Evolutionary conservation across 1,139 yeast genomes (phyloP), one percentile per base, ranked within the genome.

Genomic region (Suhomyces yuchorum): DNA sequence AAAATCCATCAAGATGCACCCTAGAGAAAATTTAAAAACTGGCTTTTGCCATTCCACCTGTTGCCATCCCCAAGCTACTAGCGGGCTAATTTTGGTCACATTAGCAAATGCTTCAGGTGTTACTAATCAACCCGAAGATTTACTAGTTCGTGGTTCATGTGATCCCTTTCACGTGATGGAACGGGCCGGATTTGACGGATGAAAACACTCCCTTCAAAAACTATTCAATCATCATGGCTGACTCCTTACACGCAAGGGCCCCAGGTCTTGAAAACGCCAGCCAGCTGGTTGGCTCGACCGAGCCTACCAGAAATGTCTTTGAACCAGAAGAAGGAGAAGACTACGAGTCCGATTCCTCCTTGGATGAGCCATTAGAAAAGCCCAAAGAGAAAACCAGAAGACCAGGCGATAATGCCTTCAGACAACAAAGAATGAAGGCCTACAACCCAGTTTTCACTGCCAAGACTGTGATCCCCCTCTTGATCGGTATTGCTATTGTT

Each of bases 391-490:
- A 76, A 60, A 68, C 75, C 36, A 73, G 78, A 56, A 77, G 77
- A 60, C 89, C 89, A 11, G 74, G 75, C 6, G 77, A 78, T 51
- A 84, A 80, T 61, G 81, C 81, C 18, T 87, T 87, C 61, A 80
- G 89, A 44, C 95, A 83, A 56, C 88, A 83, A 57, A 66, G 79
- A 49, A 63, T 83, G 43, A 75, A 71, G 44, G 82, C 87, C 1
- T 66, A 77, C 51, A 75, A 73, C 62, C 98, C 98, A 1, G 93
- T 93, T 46, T 77, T 92, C 57, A 92, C 98, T 0, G 97, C 97
- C 18, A 85, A 81, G 62, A 87, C 95, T 3, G 96, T 92, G 37
- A 80, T 93, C 50, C 97, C 97, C 2, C 63, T 92, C 47, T 82
- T 92, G 59, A 65, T 92, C 42, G 67, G 77, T 9, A 77, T 93